Evolutionary conservation across 805 yeast genomes (phyloP), one percentile per base, ranked within the genome.

Genomic region (Debaryomyces hansenii): DNA sequence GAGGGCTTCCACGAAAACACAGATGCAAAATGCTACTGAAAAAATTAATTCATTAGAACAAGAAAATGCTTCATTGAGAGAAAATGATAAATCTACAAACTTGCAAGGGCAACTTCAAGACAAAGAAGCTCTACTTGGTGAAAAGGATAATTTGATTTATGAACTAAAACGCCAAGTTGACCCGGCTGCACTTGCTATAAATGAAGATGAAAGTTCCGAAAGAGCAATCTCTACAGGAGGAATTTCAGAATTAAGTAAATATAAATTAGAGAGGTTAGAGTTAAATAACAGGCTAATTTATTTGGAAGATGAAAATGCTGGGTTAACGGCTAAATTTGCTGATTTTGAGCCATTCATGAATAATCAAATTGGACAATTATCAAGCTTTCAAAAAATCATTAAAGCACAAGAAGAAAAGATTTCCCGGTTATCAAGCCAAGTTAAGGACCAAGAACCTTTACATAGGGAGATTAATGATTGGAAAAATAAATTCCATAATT

Each of bases 1-100:
- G 50, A 66, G 59, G 44, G 46, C 57, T 3, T 51, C 67, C 1
- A 58, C 76, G 20, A 74, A 72, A 46, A 63, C 64, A 4, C 84
- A 82, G 51, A 83, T 85, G 51, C 72, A 68, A 41, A 66, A 71
- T 41, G 91, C 90, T 0, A 78, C 82, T 52, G 73, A 73, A 15
- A 77, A 76, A 46, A 82, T 85, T 18, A 63, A 62, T 18, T 55
- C 57, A 16, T 66, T 86, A 31, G 87, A 83, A 48, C 24, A 46
- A 11, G 70, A 73, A 46, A 51, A 55, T 42, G 15, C 29, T 14
- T 33, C 40, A 2, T 40, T 57, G 21, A 58, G 47, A 42, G 47
- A 45, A 41, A 45, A 37, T 18, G 44, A 38, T n/a, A 50, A 50
- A n/a, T 27, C 38, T 20, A 41, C 28, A 11, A 49, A 51, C 8